A percentile compares a stretch with the other conserved stretches of the same genome.
These are phyloP conservation scores for Aspergillus felis DNA, from an alignment of 2,329 filamentous ascomycete species.

Conservation along the genomic window DNA sequence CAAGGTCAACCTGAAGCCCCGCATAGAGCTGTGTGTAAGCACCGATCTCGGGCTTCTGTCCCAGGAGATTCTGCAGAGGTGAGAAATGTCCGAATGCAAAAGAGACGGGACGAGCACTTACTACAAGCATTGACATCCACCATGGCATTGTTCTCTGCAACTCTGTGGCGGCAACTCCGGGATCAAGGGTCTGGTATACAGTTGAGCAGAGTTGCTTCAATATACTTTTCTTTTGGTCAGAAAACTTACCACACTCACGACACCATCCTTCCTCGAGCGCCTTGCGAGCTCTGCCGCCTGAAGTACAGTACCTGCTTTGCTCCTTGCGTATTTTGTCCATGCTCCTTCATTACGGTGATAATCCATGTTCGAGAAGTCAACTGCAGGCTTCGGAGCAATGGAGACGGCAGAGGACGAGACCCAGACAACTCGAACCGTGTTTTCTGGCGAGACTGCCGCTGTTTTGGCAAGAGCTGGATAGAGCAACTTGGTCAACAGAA, in stretches of 20 bases:
- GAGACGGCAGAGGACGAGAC: conserved; percentile 16
- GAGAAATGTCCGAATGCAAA: too few relatives aligned
- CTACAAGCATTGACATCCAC: too few relatives aligned
- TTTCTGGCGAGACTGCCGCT: conserved; percentile 16
- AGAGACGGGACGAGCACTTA: too few relatives aligned
- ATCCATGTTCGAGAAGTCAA: conserved; percentile 14
- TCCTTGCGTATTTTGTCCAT: conserved; percentile 30
- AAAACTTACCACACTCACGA: conserved; percentile 27
- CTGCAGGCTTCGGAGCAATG: conserved; percentile 11
- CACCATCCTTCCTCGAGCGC: conserved; percentile 24
- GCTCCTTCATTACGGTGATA: conserved; percentile 10
- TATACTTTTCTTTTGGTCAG: too few relatives aligned
- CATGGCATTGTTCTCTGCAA: too few relatives aligned
- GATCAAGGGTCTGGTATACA: too few relatives aligned
- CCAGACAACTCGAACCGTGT: conserved; percentile 36
- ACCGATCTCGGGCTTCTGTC: too few relatives aligned
- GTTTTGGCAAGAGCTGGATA: conserved; percentile 32
- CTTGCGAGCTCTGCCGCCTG: conserved; percentile 26
- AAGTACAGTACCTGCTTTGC: conserved; percentile 30
- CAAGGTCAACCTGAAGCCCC: too few relatives aligned
- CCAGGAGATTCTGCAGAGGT: too few relatives aligned
- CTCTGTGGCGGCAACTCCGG: too few relatives aligned
- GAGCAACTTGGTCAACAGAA: conserved; percentile 38
- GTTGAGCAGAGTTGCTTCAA: too few relatives aligned
- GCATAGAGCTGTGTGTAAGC: too few relatives aligned